phyloP scores from a whole-genome alignment of 1,139 yeast genomes.

The Yamadazyma spencermartinsiae region DNA sequence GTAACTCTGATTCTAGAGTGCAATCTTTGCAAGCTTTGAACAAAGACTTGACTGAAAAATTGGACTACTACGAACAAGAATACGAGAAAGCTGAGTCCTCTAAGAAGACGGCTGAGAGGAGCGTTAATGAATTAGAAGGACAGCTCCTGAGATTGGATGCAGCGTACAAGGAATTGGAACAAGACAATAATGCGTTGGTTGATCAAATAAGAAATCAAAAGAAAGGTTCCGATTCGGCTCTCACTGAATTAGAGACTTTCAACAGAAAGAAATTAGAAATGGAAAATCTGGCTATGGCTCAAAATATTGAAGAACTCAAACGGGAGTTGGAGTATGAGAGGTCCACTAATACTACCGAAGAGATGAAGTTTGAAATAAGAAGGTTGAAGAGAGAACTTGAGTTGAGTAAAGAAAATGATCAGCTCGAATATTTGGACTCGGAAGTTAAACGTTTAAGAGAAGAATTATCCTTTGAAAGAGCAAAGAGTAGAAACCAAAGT shows the following conservation, averaged over 20 bases:
- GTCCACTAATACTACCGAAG: conserved; percentile 9
- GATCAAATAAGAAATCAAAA: conserved; percentile 12
- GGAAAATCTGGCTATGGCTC: conserved; percentile 16
- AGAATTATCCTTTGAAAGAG: conserved; percentile 19
- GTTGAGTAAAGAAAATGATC: conserved; percentile 10
- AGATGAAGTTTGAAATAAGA: conserved; percentile 18
- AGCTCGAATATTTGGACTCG: conserved; percentile 12
- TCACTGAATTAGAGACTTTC: conserved; percentile 25
- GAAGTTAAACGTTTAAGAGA: conserved; percentile 39
- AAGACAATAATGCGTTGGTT: conserved; percentile 18
- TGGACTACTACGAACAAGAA: conserved; percentile 29
- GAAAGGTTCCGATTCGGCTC: conserved; percentile 15
- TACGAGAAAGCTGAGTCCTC: conserved; percentile 24
- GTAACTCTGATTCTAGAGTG: conserved; percentile 11
- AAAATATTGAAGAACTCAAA: conserved; percentile 13
- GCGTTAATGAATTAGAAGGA: conserved; percentile 11
- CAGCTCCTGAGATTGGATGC: conserved; percentile 13
- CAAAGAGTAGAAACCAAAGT: conserved; percentile 6
- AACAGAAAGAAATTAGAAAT: conserved; percentile 21
- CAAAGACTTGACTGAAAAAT: conserved; percentile 24
- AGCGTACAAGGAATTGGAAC: conserved; percentile 16
- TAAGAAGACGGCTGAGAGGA: conserved; percentile 19
- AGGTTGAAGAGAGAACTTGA: conserved; percentile 42
- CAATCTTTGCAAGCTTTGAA: conserved; percentile 18
- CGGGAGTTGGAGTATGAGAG: conserved; percentile 18